Conservation (phyloP, 768 basidiomycete genomes). For the Hemileccinum impolitum region DNA sequence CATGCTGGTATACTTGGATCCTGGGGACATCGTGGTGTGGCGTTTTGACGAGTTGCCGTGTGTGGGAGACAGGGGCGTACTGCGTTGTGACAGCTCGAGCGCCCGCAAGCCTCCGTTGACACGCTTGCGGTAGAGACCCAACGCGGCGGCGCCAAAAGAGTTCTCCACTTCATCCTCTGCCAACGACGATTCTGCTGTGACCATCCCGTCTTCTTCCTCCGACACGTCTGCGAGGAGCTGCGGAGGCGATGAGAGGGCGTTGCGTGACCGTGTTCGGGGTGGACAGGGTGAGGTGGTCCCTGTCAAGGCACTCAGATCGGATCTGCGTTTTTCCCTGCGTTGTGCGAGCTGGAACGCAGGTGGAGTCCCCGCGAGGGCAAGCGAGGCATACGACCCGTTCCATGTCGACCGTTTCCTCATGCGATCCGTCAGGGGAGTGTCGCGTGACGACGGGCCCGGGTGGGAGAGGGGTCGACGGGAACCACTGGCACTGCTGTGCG, state of each 20-base stretch:
- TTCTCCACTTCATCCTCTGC: constrained; percentile 25
- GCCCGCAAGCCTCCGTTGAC: constrained; percentile 47
- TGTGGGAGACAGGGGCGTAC: constrained; percentile 12
- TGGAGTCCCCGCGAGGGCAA: constrained; percentile 47
- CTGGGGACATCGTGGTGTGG: constrained; percentile 36
- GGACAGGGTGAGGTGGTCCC: constrained; percentile 25
- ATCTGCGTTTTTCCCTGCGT: constrained; percentile 50
- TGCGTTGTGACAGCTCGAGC: constrained; percentile 37
- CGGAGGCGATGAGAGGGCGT: constrained; percentile 39
- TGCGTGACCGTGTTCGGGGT: constrained; percentile 33
- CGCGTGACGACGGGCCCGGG: constrained; percentile 27
- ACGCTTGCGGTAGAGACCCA: constrained; percentile 56
- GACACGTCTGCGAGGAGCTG: constrained; percentile 35
- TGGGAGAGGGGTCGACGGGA: constrained; percentile 46
- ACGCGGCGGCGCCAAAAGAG: constrained; percentile 59
- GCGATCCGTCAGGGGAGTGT: constrained; percentile 19
- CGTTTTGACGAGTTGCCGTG: constrained; percentile 9
- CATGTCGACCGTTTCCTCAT: constrained; percentile 65
- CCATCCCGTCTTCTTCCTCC: constrained; percentile 37
- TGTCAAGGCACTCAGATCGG: constrained; percentile 51
- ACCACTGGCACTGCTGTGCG: constrained; percentile 15
- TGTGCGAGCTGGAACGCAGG: constrained; percentile 38
- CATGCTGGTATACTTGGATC: constrained; percentile 62
- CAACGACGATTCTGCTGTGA: constrained; percentile 18
- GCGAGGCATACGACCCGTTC: constrained; percentile 63